Evolutionary conservation across 768 basidiomycete species (phyloP).

Genomic region (Russula brevipes): DNA sequence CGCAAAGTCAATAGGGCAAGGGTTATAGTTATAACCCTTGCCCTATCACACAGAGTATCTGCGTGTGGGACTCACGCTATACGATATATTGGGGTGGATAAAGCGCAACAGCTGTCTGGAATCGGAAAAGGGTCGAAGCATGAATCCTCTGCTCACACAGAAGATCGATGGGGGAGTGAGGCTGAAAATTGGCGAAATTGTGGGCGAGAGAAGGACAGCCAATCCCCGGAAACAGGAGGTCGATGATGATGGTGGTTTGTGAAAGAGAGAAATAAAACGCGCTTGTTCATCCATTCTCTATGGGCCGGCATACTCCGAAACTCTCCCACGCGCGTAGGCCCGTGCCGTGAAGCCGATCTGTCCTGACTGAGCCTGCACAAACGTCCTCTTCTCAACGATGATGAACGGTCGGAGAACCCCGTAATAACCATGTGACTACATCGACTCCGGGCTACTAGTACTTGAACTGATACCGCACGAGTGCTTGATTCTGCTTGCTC

Average conservation of each 20-base stretch:
- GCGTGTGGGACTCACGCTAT: conserved; percentile 37
- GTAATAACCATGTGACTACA: no score
- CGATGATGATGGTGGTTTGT: conserved; percentile 17
- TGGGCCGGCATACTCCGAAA: conserved; percentile 8
- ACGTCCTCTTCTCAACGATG: no score
- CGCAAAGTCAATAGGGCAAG: not conserved
- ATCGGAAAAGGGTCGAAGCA: conserved; percentile 85
- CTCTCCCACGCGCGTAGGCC: conserved; percentile 3
- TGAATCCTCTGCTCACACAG: conserved; percentile 80
- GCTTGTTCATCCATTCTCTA: not conserved
- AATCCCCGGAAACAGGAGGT: conserved; percentile 9
- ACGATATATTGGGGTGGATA: conserved; percentile 34
- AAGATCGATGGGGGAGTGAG: conserved; percentile 43
- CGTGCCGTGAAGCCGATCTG: no score
- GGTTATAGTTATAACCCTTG: not conserved
- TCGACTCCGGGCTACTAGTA: no score
- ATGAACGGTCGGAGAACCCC: no score
- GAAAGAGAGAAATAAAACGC: not conserved
- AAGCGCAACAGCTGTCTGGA: conserved; percentile 60
- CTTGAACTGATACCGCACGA: no score
- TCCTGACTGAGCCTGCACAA: no score
- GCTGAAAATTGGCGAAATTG: conserved; percentile 57
- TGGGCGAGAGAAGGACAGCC: conserved; percentile 38
- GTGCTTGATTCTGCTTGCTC: no score
- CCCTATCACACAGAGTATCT: no score